Base-by-base conservation (phyloP, 306 rosid species). In the Dryas drummondii region DNA sequence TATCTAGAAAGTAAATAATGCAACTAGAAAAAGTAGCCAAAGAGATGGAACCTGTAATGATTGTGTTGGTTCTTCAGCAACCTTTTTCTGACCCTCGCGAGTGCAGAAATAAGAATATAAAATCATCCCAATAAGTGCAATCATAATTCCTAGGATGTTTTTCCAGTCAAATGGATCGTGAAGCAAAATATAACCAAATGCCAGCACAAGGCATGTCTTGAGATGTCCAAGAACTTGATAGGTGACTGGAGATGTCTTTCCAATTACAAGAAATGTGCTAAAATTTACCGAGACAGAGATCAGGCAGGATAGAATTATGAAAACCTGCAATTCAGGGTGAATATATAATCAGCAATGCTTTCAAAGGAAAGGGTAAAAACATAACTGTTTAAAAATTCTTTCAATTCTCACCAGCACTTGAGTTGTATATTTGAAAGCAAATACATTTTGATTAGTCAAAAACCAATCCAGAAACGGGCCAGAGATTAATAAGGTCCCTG, bases 181-280 rank as follows among this genome's bases (percentile, higher is more conserved):
- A 73, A 94, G 98, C 49, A 94, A 85, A 60, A 85, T 78, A 83
- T 91, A 94, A 66, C 97, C 98, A 75, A 94, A 94, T 48, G 91
- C 96, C 78, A 94, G 82, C 45, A 94, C 97, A 69, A 94, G 90
- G 80, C 97, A 94, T 70, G 98, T 94, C 86, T 94, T 94, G 69
- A 91, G 86, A 86, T 94, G 98, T 76, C 98, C 98, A 65, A 94
- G 96, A 71, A 91, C 98, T 86, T 94, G 98, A 81, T 94, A 94
- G 61, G 98, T 94, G 66, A 94, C 98, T 1, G 97, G 96, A 71
- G 98, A 94, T 60, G 98, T 94, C 84, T 87, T 94, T 80, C 98
- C 98, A 72, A 94, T 91, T 17, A 94, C 97, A 65, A 94, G 93
- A 81, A 94, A 94, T 40, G 98, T 94, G 68, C 98, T 94, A 78